Percentiles rank a stretch among this genome's conserved stretches.
These are phyloP conservation scores for Sporothrix phasma DNA, from an alignment of 2,329 filamentous ascomycete species.

Conservation along the genomic window DNA sequence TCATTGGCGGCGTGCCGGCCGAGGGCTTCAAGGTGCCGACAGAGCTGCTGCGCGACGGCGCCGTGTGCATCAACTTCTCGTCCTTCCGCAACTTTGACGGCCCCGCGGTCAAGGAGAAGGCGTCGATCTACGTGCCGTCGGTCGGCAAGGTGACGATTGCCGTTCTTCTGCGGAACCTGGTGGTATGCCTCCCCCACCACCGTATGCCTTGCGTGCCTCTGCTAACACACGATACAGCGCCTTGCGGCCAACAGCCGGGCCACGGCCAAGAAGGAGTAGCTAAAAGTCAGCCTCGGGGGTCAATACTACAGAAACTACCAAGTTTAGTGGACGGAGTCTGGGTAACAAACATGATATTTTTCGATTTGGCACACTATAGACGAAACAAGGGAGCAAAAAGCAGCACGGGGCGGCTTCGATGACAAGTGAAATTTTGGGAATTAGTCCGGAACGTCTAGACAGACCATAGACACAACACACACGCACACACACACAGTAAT, in stretches of 20 bases:
- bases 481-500: not conserved
- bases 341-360: not conserved
- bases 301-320: not conserved
- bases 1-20: conserved; percentile 84
- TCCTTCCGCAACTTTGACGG: conserved; percentile 87
- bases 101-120: conserved; percentile 84
- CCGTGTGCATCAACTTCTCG: conserved; percentile 98
- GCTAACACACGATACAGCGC: conserved; percentile 1
- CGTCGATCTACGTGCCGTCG: conserved; percentile 91
- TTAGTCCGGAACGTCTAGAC: not conserved
- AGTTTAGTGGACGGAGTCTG: not conserved
- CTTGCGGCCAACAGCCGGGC: conserved; percentile 14
- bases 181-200: conserved; percentile 60
- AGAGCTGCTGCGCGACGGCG: conserved; percentile 73
- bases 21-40: conserved; percentile 85
- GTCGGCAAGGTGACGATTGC: conserved; percentile 98
- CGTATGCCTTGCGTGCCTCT: not conserved
- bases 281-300: too few species aligned
- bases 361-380: not conserved
- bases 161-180: conserved; percentile 75
- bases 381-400: not conserved
- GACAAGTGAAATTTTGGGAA: not conserved
- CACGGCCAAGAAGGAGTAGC: conserved; percentile 10
- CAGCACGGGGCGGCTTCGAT: not conserved
- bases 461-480: not conserved